A percentile compares a stretch with the other conserved stretches of the same genome.
Conservation (phyloP, 352 stramenopile species). For the Globisporangium alternatum region DNA sequence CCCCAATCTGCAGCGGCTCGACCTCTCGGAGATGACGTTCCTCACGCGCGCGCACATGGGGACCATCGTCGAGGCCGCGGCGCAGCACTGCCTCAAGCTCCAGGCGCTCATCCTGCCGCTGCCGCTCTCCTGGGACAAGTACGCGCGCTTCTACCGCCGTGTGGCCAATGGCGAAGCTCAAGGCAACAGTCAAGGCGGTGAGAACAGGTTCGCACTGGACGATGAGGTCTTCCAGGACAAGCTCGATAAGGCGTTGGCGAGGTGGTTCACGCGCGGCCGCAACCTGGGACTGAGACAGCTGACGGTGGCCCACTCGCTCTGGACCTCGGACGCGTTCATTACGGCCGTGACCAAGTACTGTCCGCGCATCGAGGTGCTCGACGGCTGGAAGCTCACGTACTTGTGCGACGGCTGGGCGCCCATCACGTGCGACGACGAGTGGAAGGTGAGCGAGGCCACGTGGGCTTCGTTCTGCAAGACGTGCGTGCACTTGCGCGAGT, state of each 20-base stretch:
- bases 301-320: conserved; percentile 32
- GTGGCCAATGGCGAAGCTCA: conserved; percentile 6
- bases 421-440: conserved; percentile 51
- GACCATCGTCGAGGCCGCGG: conserved; percentile 33
- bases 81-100: conserved; percentile 42
- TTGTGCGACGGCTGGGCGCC: conserved; percentile 43
- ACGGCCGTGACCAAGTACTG: conserved; percentile 35
- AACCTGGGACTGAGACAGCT: conserved; percentile 37
- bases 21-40: conserved; percentile 52
- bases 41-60: conserved; percentile 38
- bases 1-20: conserved; percentile 44
- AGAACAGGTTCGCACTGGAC: conserved; percentile 16
- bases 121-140: conserved; percentile 39
- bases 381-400: conserved; percentile 58
- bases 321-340: conserved; percentile 40
- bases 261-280: conserved; percentile 34
- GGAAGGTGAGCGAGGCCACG: conserved; percentile 31
- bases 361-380: conserved; percentile 49
- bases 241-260: conserved; percentile 33
- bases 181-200: conserved; percentile 1
- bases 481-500: conserved; percentile 43
- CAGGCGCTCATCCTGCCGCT: conserved; percentile 40
- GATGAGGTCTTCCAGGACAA: conserved; percentile 26
- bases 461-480: conserved; percentile 42
- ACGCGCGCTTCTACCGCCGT: conserved; percentile 20